Conservation (phyloP, 441 rosid species). For the Flueggea neowawraea region DNA sequence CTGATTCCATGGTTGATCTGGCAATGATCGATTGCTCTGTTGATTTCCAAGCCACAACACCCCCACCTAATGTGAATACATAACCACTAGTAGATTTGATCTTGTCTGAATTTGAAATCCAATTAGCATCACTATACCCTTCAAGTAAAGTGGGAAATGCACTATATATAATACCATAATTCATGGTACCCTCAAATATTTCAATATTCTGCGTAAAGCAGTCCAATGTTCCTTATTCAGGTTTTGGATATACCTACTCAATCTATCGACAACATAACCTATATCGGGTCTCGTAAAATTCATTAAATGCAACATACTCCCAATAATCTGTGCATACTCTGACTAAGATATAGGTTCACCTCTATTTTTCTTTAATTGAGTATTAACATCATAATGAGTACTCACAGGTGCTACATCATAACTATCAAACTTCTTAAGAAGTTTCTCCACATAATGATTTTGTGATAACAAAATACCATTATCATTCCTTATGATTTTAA, state of each 20-base stretch:
- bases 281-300: no score
- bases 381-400: constrained; percentile 6
- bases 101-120: neutral
- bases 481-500: neutral
- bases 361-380: constrained; percentile 2
- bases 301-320: neutral
- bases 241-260: no score
- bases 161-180: neutral
- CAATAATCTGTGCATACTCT: neutral
- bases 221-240: no score
- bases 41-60: no score
- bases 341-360: neutral
- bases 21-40: no score
- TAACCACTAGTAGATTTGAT: neutral
- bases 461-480: neutral
- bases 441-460: constrained; percentile 1
- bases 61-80: no score
- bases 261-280: no score
- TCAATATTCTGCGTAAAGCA: neutral
- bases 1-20: no score
- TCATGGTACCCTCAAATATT: neutral
- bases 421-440: neutral
- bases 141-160: neutral
- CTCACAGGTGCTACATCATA: neutral
- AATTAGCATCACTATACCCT: neutral